A percentile compares a stretch with the other conserved stretches of the same genome.
Evolutionary conservation across 495 filamentous ascomycete genomes (phyloP).

Genomic region (Antarctomyces pellizariae): DNA sequence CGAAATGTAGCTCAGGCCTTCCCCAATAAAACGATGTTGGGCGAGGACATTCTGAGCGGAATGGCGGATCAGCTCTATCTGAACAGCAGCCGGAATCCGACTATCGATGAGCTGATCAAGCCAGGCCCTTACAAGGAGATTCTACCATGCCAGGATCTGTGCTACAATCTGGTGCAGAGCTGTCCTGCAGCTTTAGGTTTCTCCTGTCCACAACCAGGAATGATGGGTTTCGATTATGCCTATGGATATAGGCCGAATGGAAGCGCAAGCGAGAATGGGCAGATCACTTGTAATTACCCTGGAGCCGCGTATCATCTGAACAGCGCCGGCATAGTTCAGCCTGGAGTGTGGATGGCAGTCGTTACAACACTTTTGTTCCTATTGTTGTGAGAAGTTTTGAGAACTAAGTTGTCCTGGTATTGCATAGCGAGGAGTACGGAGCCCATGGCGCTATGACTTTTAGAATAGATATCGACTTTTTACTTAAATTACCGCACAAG

Average conservation of each 20-base stretch:
- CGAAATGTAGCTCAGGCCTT: conserved; percentile 47
- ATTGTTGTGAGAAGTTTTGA: too few relatives aligned
- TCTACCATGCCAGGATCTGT: conserved; percentile 64
- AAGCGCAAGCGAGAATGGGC: conserved; percentile 3
- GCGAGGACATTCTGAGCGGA: conserved; percentile 14
- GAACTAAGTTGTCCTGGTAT: too few relatives aligned
- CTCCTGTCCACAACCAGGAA: conserved; percentile 36
- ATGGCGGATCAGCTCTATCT: conserved; percentile 9
- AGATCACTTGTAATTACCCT: conserved; percentile 11
- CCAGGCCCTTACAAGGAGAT: conserved; percentile 92
- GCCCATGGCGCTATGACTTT: too few relatives aligned
- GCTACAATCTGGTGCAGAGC: conserved; percentile 56
- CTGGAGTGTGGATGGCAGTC: too few relatives aligned
- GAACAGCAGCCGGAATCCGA: conserved; percentile 36
- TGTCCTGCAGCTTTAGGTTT: conserved; percentile 70
- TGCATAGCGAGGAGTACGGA: too few relatives aligned
- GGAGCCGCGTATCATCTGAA: conserved; percentile 5
- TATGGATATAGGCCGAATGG: conserved; percentile 28
- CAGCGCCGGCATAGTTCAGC: too few relatives aligned
- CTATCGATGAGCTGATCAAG: conserved; percentile 43
- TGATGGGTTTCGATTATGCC: conserved; percentile 29
- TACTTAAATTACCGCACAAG: too few relatives aligned
- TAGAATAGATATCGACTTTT: too few relatives aligned
- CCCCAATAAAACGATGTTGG: conserved; percentile 35
- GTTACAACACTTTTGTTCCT: too few relatives aligned